These are phyloP conservation scores for Andrographis paniculata DNA, from an alignment of 305 asterid genomes.

Conservation along the genomic window DNA sequence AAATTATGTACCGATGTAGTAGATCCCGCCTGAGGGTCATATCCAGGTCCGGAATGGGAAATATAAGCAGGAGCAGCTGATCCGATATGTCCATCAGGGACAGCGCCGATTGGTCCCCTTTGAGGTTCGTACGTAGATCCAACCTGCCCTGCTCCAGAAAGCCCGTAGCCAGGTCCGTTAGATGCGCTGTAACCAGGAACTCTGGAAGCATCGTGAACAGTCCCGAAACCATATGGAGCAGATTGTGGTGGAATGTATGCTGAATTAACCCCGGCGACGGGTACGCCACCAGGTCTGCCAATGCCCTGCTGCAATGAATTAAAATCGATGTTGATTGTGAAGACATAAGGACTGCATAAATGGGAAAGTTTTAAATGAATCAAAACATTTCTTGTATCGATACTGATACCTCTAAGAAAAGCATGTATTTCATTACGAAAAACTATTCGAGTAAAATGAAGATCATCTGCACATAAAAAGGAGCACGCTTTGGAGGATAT, in stretches of 20 bases:
- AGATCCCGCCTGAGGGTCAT: conserved; percentile 35
- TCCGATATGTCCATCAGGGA: conserved; percentile 42
- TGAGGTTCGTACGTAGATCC: conserved; percentile 36
- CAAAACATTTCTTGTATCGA: no score
- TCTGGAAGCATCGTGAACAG: conserved; percentile 36
- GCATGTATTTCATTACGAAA: no score
- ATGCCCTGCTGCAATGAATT: conserved; percentile 28
- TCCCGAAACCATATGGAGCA: conserved; percentile 31
- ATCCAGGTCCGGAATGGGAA: conserved; percentile 15
- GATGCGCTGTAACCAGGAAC: conserved; percentile 23
- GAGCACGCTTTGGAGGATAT: no score
- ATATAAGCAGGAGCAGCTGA: not conserved
- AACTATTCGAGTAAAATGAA: no score
- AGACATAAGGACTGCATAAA: not conserved
- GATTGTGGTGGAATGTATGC: conserved; percentile 42
- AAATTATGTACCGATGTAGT: conserved; percentile 28
- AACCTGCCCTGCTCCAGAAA: conserved; percentile 25
- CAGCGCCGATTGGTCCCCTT: conserved; percentile 25
- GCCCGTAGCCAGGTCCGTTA: conserved; percentile 20
- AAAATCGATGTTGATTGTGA: conserved; percentile 5
- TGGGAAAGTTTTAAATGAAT: conserved; percentile 11
- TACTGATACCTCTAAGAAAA: no score
- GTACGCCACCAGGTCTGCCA: conserved; percentile 30
- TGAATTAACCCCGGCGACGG: conserved; percentile 34
- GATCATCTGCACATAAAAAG: no score